These are phyloP conservation scores for Clarireedia sp. DNA, from an alignment of 2,329 filamentous ascomycete species.

Conservation along the genomic window DNA sequence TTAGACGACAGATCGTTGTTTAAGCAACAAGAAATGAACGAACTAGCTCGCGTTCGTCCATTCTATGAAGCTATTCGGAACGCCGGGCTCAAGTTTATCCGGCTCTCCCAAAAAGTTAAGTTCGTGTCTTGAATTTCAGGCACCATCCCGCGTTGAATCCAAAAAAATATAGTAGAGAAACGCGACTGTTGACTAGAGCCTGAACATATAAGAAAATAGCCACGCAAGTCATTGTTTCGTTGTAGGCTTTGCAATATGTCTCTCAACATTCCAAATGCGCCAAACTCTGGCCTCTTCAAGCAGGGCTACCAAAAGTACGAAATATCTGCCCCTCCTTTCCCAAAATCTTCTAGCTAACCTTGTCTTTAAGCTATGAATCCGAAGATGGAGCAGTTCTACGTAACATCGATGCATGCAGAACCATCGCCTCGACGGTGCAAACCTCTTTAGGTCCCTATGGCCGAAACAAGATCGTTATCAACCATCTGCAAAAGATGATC, in stretches of 20 bases:
- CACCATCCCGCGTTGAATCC: not conserved
- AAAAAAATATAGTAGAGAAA: constrained; percentile 4
- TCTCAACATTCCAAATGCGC: constrained; percentile 88
- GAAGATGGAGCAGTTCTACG: constrained; percentile 98
- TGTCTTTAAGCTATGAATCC: constrained; percentile 71
- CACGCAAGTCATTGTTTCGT: constrained; percentile 9
- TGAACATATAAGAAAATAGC: constrained; percentile 7
- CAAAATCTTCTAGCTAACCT: constrained; percentile 28
- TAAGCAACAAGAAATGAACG: not conserved
- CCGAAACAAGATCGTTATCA: constrained; percentile 99
- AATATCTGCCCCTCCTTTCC: constrained; percentile 25
- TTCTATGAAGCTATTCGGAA: constrained; percentile 11
- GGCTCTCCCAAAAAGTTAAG: not conserved
- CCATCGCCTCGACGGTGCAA: constrained; percentile 92
- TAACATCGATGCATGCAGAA: constrained; percentile 96
- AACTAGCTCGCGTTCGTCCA: not conserved
- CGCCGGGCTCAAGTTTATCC: constrained; percentile 1
- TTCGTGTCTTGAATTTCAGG: not conserved
- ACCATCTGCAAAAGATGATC: constrained; percentile 99
- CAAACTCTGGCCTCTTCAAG: constrained; percentile 92
- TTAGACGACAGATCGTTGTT: too few relatives aligned
- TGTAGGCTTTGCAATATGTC: constrained; percentile 56
- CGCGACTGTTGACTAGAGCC: constrained; percentile 5
- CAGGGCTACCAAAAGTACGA: constrained; percentile 77
- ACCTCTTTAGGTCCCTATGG: constrained; percentile 95